Conservation (phyloP, 352 stramenopile species). For the Blastocystis hominis region DNA sequence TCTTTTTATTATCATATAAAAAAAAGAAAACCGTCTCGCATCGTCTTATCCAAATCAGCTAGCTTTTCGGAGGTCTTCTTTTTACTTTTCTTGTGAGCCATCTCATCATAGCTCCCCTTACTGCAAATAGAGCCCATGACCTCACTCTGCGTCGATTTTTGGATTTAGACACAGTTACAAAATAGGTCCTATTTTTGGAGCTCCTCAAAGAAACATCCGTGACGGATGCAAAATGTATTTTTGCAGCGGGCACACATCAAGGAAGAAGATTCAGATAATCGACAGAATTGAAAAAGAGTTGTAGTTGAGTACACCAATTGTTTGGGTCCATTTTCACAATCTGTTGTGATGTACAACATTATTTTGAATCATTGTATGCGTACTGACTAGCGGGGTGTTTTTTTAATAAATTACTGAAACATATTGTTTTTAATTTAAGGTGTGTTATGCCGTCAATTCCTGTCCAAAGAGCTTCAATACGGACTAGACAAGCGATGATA, state of each 20-base stretch:
- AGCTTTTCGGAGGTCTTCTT: not conserved
- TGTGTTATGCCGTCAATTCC: not conserved
- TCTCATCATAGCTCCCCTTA: constrained; percentile 51
- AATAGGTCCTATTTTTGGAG: not conserved
- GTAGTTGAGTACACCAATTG: no score
- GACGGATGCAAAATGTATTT: no score
- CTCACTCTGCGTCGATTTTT: not conserved
- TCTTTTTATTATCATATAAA: not conserved
- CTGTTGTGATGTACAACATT: no score
- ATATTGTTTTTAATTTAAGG: no score
- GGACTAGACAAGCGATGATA: not conserved
- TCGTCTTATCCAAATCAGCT: constrained; percentile 31
- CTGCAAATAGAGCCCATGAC: constrained; percentile 49
- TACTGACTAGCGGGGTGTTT: no score
- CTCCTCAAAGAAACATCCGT: not conserved
- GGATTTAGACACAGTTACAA: not conserved
- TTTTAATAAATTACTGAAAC: no score
- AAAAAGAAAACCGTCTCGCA: constrained; percentile 1
- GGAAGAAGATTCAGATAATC: no score
- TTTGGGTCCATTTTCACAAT: no score
- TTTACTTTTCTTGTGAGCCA: not conserved
- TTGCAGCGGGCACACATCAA: no score
- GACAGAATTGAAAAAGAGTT: no score
- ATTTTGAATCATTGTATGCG: no score
- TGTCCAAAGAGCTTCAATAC: not conserved